phyloP scores from a whole-genome alignment of 2,329 filamentous ascomycete species.

The Amphichorda felina region DNA sequence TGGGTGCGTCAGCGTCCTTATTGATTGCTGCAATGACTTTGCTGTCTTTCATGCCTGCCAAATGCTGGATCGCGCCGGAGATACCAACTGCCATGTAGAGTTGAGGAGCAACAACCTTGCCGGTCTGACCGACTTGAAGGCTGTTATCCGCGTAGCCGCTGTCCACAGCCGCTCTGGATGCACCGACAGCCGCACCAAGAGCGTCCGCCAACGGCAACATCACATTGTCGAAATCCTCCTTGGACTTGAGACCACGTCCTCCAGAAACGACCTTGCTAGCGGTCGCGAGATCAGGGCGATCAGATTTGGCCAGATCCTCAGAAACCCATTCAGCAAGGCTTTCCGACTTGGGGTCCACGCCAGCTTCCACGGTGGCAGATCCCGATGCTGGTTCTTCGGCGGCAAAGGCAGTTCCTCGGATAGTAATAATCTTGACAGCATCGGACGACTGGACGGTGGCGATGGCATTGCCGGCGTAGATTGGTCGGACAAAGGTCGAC shows the following conservation, averaged over 20 bases:
- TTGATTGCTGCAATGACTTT: conserved; percentile 99
- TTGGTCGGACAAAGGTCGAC: conserved; percentile 90
- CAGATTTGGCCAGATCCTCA: conserved; percentile 84
- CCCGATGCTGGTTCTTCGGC: conserved; percentile 60
- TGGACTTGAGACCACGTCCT: conserved; percentile 90
- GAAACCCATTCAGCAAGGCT: conserved; percentile 78
- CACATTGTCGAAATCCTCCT: conserved; percentile 89
- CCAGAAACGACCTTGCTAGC: conserved; percentile 85
- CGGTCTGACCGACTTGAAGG: conserved; percentile 94
- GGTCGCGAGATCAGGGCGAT: conserved; percentile 87
- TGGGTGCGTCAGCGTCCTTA: conserved; percentile 93
- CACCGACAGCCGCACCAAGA: conserved; percentile 89
- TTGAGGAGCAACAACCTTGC: conserved; percentile 95
- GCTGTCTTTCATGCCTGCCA: conserved; percentile 99
- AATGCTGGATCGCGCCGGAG: conserved; percentile 92
- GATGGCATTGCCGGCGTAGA: conserved; percentile 96
- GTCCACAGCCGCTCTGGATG: conserved; percentile 89
- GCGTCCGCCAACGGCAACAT: conserved; percentile 90
- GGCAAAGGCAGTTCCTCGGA: conserved; percentile 86
- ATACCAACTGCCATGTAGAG: conserved; percentile 94
- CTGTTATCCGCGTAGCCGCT: conserved; percentile 98
- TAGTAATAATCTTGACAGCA: conserved; percentile 75
- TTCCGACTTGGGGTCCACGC: conserved; percentile 69
- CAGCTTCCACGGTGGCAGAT: conserved; percentile 66
- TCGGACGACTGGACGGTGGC: conserved; percentile 89